Percentiles rank a stretch among this genome's conserved stretches.
Evolutionary conservation across 1,284 basidiomycete species (phyloP).

Genomic region (Pseudozyma hubeiensis): DNA sequence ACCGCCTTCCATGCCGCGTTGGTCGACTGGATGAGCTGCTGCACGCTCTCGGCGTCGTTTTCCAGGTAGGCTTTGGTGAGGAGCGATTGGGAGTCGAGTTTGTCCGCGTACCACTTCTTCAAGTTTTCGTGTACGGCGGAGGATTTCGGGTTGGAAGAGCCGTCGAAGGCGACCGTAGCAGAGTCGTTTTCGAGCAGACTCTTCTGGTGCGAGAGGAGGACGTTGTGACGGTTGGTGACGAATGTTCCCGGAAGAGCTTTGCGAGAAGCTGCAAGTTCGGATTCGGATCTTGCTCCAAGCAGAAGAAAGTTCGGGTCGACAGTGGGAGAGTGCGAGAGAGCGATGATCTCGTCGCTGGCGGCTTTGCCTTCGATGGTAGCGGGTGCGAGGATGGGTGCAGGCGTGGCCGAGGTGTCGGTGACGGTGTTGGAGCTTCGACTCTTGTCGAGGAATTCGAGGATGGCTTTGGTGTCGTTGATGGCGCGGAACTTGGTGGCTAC

Average conservation of each 20-base stretch:
- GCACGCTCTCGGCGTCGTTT: conserved; percentile 9
- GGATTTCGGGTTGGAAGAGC: conserved; percentile 65
- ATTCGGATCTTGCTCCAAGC: conserved; percentile 63
- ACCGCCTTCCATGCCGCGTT: conserved; percentile 72
- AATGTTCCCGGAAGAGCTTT: conserved; percentile 67
- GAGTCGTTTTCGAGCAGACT: conserved; percentile 71
- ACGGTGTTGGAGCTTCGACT: conserved; percentile 70
- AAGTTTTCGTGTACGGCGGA: conserved; percentile 38
- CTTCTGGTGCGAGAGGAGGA: conserved; percentile 74
- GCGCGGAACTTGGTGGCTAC: conserved; percentile 84
- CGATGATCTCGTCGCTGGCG: conserved; percentile 75
- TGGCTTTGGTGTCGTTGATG: conserved; percentile 80
- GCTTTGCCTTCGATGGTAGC: conserved; percentile 80
- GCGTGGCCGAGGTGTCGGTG: conserved; percentile 77
- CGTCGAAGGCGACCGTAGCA: conserved; percentile 73
- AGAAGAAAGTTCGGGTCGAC: conserved; percentile 72
- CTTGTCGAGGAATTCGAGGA: conserved; percentile 77
- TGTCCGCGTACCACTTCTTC: conserved; percentile 70
- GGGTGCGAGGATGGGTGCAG: conserved; percentile 81
- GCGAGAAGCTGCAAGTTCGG: conserved; percentile 68
- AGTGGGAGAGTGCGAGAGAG: conserved; percentile 73
- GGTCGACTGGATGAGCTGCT: conserved; percentile 69
- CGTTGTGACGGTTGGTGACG: conserved; percentile 71
- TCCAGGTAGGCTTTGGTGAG: conserved; percentile 68
- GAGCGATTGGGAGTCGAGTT: conserved; percentile 67